phyloP scores from a whole-genome alignment of 768 basidiomycete species.

The Psilocybe sp. region DNA sequence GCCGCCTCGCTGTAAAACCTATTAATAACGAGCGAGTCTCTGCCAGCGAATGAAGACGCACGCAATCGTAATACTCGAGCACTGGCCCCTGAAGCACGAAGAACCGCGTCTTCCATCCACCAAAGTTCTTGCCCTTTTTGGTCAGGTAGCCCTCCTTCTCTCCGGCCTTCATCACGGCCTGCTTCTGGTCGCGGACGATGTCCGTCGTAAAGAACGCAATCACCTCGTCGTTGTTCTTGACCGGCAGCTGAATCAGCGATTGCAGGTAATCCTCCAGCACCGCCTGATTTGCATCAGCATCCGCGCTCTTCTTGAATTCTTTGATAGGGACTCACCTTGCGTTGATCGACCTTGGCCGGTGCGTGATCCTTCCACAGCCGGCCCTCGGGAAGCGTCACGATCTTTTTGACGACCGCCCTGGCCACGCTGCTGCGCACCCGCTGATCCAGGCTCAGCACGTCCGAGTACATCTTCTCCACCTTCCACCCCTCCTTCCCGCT shows the following conservation, averaged over 20 bases:
- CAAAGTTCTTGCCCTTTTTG: constrained; percentile 96
- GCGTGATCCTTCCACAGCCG: constrained; percentile 97
- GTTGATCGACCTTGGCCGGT: constrained; percentile 92
- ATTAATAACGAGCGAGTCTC: constrained; percentile 5
- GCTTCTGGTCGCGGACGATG: constrained; percentile 71
- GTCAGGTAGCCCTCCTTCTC: constrained; percentile 96
- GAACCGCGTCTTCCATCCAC: constrained; percentile 95
- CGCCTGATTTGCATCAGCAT: constrained; percentile 37
- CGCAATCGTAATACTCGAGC: constrained; percentile 93
- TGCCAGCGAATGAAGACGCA: constrained; percentile 41
- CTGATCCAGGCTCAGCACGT: constrained; percentile 85
- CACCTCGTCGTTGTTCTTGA: constrained; percentile 86
- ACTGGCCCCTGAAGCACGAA: constrained; percentile 91
- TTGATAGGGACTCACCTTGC: constrained; percentile 75
- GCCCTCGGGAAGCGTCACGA: constrained; percentile 83
- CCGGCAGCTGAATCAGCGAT: constrained; percentile 73
- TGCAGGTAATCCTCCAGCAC: constrained; percentile 86
- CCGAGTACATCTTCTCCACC: constrained; percentile 92
- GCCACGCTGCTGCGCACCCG: constrained; percentile 66
- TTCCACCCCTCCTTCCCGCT: constrained; percentile 72
- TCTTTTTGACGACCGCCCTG: constrained; percentile 72
- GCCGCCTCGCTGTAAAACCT: constrained; percentile 67
- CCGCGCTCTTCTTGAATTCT: neutral
- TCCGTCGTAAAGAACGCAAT: constrained; percentile 93
- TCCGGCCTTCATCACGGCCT: constrained; percentile 74